Base-by-base conservation (phyloP, 495 filamentous ascomycete genomes). In the Aspergillus egyptiacus region DNA sequence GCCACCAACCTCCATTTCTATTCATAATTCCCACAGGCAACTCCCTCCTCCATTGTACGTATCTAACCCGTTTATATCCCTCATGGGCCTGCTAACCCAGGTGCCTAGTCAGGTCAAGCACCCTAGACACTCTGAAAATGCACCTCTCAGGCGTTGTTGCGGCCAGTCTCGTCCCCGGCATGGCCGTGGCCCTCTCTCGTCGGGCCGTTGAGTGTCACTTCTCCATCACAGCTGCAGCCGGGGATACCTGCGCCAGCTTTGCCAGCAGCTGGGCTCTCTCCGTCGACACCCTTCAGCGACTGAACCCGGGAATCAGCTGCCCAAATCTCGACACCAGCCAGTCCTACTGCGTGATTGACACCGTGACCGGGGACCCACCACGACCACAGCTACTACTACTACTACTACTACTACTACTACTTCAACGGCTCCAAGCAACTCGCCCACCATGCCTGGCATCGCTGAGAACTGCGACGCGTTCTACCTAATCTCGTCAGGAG, bases 401-500 rank as follows among this genome's bases (percentile, higher is more conserved):
- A 27, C 50, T n/a, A 36, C 33, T 30, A 50, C 38, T 8, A 53
- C 39, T 18, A 38, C 46, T 7, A 42, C 53, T 24, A 35, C 18
- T 4, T 6, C 48, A 18, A 51, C 47, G 3, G 17, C 18, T 10
- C 35, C 35, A 6, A 19, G 34, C n/a, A 17, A 36, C 17, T 19
- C 54, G 0, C 57, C 59, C 2, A 44, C 56, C 9, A 48, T 60
- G 48, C 22, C 56, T 3, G 56, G 57, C 5, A 62, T 61, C 35
- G 46, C 46, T 5, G 11, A 33, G 5, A 36, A 50, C 34, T 69
- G 66, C 39, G 50, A 54, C 17, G 33, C 42, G 11, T 61, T 53
- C 44, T 55, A 67, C 36, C 9, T 39, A 13, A 60, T 66, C 2
- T 11, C 48, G 0, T 4, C 28, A 0, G 63, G 44, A 0, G 51